Evolutionary conservation across 306 rosid species (phyloP).

Genomic region (Albizia julibrissin): DNA sequence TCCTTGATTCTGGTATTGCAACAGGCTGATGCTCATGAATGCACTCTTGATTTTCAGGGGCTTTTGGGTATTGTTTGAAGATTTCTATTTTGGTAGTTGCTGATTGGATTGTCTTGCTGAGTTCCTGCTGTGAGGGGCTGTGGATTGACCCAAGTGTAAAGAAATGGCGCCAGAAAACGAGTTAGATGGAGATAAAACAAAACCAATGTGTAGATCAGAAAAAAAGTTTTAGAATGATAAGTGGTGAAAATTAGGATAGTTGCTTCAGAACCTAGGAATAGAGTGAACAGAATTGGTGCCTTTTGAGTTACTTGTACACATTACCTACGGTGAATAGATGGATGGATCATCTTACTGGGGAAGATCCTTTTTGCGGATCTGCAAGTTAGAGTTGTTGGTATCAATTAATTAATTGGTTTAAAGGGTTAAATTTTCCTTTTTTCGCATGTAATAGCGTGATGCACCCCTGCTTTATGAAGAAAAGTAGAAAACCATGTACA

Average conservation of each 20-base stretch:
- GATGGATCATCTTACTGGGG: constrained; percentile 32
- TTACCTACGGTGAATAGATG: constrained; percentile 51
- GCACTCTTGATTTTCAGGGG: constrained; percentile 36
- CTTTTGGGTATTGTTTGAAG: constrained; percentile 35
- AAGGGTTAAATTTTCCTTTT: neutral
- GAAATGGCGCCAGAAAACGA: constrained; percentile 9
- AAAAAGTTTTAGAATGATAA: constrained; percentile 2
- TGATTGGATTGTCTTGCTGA: constrained; percentile 23
- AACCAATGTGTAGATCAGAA: constrained; percentile 39
- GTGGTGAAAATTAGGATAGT: constrained; percentile 39
- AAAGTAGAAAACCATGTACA: neutral
- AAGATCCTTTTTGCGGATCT: constrained; percentile 19
- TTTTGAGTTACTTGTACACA: constrained; percentile 51
- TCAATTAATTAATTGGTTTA: neutral
- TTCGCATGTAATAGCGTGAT: neutral
- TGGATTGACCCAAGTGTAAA: constrained; percentile 37
- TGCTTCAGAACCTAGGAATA: constrained; percentile 38
- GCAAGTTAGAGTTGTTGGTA: neutral
- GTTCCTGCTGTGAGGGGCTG: constrained; percentile 25
- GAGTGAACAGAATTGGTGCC: constrained; percentile 34
- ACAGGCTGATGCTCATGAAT: constrained; percentile 16
- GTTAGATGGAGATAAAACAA: neutral
- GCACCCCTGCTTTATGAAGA: neutral
- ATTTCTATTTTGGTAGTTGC: constrained; percentile 24
- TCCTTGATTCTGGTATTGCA: constrained; percentile 9